Evolutionary conservation across 768 basidiomycete genomes (phyloP).

Genomic region (Lactarius quietus): DNA sequence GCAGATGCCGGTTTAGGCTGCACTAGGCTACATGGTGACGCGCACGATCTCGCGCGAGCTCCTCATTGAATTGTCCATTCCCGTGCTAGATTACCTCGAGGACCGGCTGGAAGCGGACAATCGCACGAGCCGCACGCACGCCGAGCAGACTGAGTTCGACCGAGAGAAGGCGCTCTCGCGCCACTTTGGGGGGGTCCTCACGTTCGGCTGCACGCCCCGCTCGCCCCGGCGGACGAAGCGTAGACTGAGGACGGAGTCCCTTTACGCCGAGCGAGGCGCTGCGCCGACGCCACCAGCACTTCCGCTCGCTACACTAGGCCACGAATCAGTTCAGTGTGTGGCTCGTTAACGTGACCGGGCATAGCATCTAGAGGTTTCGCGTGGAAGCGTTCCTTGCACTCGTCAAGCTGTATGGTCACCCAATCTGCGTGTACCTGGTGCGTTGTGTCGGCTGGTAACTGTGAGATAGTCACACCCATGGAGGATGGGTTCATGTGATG

Average conservation of each 20-base stretch:
- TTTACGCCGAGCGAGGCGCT: slow-evolving; percentile 67
- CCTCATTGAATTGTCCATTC: slow-evolving; percentile 92
- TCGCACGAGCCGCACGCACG: slow-evolving; percentile 59
- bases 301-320: slow-evolving; percentile 85
- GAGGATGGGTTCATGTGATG: no score
- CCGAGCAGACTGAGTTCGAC: slow-evolving; percentile 51
- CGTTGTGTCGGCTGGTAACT: slow-evolving; percentile 31
- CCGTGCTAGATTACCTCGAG: slow-evolving; percentile 95
- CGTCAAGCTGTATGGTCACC: slow-evolving; percentile 92
- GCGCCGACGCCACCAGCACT: slow-evolving; percentile 90
- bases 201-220: slow-evolving; percentile 43
- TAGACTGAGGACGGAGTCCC: slow-evolving; percentile 29
- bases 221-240: background rate
- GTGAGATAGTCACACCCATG: no score
- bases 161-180: slow-evolving; percentile 73
- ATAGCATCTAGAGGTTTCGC: slow-evolving; percentile 87
- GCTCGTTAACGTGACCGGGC: slow-evolving; percentile 92
- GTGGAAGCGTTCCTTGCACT: slow-evolving; percentile 92
- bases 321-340: slow-evolving; percentile 87
- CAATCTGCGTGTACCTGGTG: slow-evolving; percentile 94
- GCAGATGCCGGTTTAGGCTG: slow-evolving; percentile 99
- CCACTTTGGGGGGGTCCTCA: slow-evolving; percentile 66
- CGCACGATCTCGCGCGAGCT: slow-evolving; percentile 89
- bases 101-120: slow-evolving; percentile 84
- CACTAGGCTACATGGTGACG: slow-evolving; percentile 95